Evolutionary conservation across 345 rosid species (phyloP), one percentile per base, ranked within the genome.

Genomic region (Turnera subulata): DNA sequence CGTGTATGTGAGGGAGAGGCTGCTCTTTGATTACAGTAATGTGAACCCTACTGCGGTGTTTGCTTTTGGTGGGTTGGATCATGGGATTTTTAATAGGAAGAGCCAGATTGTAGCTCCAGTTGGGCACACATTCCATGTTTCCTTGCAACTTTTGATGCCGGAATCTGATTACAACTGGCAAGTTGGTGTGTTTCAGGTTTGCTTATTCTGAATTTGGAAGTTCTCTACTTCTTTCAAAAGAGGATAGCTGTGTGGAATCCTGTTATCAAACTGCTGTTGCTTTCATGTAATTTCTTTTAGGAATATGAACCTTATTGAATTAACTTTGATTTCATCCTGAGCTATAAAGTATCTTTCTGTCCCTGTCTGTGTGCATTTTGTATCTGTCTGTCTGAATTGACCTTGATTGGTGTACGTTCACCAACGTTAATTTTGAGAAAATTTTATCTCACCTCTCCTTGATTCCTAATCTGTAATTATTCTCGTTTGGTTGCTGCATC

Each of bases 181-280:
- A 8, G 38, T 85, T 44, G 96, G 96, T 0, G 64, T 84, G 8
- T 89, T 92, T 63, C 99, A 84, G 86, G 95, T 83, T 58, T 56
- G 40, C 8, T 6, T 6, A 23, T 16, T 9, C 45, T 42, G 45
- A 42, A 9, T 11, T 8, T 9, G 45, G 13, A 42, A 42, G 45
- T 42, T 13, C 8, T 9, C 40, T 37, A 7, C 40, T 1, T 7
- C 13, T 37, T 37, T 37, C 11, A 37, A 7, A 7, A 37, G 40
- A 37, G 8, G 40, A 37, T 7, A 7, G 2, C 13, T 2, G 2
- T 37, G 40, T 37, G 8, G 40, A 37, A 1, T 1, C 11, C 13
- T 37, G 40, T 37, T 37, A 13, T 7, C 2, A 37, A 42, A 11
- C 5, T 42, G 45, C 12, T 42, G 45, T 42, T 42, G 4, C 14